Conservation (phyloP, 2,329 filamentous ascomycete genomes). For the Fusarium sp. region DNA sequence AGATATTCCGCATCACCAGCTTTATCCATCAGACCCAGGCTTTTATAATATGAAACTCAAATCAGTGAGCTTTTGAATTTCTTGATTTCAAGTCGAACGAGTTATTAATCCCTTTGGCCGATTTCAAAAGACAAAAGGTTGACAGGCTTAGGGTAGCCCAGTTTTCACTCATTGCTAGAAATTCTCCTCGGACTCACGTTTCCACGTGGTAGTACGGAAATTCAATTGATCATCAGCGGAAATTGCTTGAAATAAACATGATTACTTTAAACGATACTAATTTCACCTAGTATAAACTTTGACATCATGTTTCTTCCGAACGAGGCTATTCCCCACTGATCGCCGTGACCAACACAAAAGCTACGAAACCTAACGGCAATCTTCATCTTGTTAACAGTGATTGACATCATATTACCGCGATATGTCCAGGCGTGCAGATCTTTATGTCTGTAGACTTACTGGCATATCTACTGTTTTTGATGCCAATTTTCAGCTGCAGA, state of each 20-base stretch:
- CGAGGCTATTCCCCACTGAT: slow-evolving; percentile 19
- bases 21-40: too few species aligned
- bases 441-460: background rate
- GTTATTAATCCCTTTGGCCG: too few species aligned
- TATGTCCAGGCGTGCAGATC: background rate
- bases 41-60: too few species aligned
- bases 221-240: slow-evolving; percentile 9
- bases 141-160: too few species aligned
- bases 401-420: fast-evolving
- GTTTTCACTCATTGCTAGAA: too few species aligned
- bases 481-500: too few species aligned
- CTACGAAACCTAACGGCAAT: background rate
- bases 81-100: too few species aligned
- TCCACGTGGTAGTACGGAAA: background rate
- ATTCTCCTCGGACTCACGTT: background rate
- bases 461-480: too few species aligned
- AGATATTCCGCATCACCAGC: too few species aligned
- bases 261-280: slow-evolving; percentile 3
- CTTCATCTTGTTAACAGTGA: background rate
- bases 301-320: background rate
- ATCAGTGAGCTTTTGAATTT: too few species aligned
- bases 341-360: background rate
- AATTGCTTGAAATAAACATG: slow-evolving; percentile 16
- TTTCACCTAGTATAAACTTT: background rate
- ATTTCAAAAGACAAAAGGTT: too few species aligned